Percentiles rank a stretch among this genome's conserved stretches.
Conservation (phyloP, 2,329 filamentous ascomycete genomes). For the Alternaria angustiovoidea region DNA sequence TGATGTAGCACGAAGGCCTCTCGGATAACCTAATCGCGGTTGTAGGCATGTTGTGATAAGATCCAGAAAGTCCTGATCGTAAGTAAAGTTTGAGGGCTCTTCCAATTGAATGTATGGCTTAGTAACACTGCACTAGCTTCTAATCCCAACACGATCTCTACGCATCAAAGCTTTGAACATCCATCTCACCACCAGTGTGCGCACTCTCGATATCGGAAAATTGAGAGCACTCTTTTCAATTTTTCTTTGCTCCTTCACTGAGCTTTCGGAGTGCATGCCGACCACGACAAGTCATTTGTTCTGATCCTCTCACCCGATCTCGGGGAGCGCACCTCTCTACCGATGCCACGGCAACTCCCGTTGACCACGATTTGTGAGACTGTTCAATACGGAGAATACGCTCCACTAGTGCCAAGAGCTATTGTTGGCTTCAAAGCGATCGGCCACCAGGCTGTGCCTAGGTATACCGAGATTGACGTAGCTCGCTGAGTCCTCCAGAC, state of each 20-base stretch:
- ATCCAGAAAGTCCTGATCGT: not conserved
- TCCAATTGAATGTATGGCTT: not conserved
- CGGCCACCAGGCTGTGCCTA: not conserved
- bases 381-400: slow-evolving; percentile 1
- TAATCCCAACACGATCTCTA: not conserved
- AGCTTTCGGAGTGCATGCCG: not conserved
- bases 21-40: too few species aligned
- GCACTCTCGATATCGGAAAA: not conserved
- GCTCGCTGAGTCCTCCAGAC: not conserved
- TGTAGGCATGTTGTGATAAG: not conserved
- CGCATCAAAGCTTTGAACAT: not conserved
- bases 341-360: not conserved
- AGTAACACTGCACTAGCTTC: not conserved
- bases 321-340: not conserved
- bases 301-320: not conserved
- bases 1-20: not conserved
- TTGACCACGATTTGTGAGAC: not conserved
- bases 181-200: not conserved
- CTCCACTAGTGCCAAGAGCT: not conserved
- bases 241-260: not conserved
- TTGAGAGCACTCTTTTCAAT: not conserved
- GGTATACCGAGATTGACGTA: not conserved
- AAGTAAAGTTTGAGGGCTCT: not conserved
- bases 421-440: not conserved
- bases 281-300: not conserved